These are phyloP conservation scores for Hypoxylon sp. DNA, from an alignment of 2,329 filamentous ascomycete genomes.

Conservation along the genomic window DNA sequence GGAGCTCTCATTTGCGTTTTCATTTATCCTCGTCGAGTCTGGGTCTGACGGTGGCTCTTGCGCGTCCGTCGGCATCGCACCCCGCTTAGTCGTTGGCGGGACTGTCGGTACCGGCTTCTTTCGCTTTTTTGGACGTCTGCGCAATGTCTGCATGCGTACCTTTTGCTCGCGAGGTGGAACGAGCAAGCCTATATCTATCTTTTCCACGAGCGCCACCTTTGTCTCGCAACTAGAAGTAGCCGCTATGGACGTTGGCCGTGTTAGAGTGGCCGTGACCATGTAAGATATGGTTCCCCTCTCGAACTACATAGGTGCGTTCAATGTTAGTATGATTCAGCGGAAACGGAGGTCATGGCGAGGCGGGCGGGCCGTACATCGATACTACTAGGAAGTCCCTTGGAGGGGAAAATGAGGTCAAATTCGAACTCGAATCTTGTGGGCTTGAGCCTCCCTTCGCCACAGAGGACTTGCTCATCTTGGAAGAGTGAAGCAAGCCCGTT, in stretches of 20 bases:
- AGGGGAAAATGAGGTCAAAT: conserved; percentile 75
- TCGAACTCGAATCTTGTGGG: conserved; percentile 81
- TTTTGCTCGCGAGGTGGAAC: conserved; percentile 78
- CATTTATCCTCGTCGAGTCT: conserved; percentile 49
- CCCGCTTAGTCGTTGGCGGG: conserved; percentile 44
- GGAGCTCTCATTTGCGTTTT: conserved; percentile 52
- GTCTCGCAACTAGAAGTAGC: conserved; percentile 82
- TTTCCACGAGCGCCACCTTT: conserved; percentile 81
- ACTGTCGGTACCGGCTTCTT: conserved; percentile 58
- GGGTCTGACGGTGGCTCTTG: conserved; percentile 49
- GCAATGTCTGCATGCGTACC: conserved; percentile 87
- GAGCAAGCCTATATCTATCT: conserved; percentile 82
- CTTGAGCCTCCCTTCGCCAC: conserved; percentile 78
- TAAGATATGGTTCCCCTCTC: conserved; percentile 94
- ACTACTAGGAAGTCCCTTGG: conserved; percentile 80
- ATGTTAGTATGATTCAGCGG: conserved; percentile 14
- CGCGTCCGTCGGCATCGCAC: conserved; percentile 52
- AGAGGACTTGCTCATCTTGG: conserved; percentile 81
- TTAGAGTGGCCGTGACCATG: conserved; percentile 87
- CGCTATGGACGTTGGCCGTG: conserved; percentile 84
- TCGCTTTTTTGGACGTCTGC: conserved; percentile 71
- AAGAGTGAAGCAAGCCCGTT: conserved; percentile 84
- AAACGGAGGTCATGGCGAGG: conserved; percentile 1
- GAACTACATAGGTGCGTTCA: conserved; percentile 70
- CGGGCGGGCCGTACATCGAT: conserved; percentile 75